Conservation (phyloP, 306 rosid species). For the Cucurbita pepo region DNA sequence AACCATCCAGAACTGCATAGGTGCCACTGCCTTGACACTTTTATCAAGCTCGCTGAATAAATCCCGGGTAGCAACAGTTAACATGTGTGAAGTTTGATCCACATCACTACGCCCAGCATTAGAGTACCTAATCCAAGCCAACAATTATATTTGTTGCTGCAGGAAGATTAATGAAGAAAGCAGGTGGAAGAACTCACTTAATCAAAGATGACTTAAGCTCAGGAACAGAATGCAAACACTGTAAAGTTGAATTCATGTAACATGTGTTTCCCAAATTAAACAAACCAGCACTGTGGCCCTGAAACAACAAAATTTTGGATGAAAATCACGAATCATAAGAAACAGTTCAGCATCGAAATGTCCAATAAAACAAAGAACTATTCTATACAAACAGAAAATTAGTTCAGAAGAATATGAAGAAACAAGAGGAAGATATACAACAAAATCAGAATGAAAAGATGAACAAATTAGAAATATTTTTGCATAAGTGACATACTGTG, state of each 20-base stretch:
- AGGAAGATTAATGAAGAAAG: background rate
- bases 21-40: slow-evolving; percentile 90
- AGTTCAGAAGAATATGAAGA: background rate
- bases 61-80: slow-evolving; percentile 85
- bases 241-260: slow-evolving; percentile 95
- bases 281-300: slow-evolving; percentile 93
- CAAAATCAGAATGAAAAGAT: background rate
- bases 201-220: slow-evolving; percentile 89
- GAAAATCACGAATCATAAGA: background rate
- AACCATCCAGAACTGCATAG: slow-evolving; percentile 99
- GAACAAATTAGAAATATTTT: background rate
- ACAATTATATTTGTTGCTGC: background rate
- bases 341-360: background rate
- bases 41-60: slow-evolving; percentile 75
- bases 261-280: slow-evolving; percentile 96
- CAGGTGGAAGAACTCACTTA: slow-evolving; percentile 33
- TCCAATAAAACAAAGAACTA: background rate
- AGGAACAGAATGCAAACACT: slow-evolving; percentile 97
- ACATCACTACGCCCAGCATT: slow-evolving; percentile 65
- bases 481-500: background rate
- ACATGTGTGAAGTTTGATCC: slow-evolving; percentile 83
- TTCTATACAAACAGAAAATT: too few species aligned
- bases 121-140: slow-evolving; percentile 42
- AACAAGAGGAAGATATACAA: background rate
- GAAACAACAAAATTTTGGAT: slow-evolving; percentile 5